A percentile compares a stretch with the other conserved stretches of the same genome.
Evolutionary conservation across 495 filamentous ascomycete species (phyloP).

Genomic region (Glarea lozoyensis): DNA sequence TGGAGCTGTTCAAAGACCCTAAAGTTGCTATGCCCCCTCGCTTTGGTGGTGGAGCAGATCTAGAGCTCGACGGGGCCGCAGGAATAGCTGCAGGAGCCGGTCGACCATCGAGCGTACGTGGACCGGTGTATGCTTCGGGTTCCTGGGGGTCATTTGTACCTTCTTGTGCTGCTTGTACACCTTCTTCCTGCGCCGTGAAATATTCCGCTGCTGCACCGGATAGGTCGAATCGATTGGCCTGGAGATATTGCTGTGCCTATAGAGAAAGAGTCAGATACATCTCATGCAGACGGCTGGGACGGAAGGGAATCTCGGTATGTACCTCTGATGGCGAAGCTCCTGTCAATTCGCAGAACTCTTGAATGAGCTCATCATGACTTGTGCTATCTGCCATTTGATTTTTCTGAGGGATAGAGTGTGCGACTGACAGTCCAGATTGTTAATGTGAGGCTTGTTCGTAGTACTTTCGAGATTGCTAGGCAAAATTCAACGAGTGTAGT

Average conservation of each 20-base stretch:
- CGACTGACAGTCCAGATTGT: too few species aligned
- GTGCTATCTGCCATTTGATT: slow-evolving; percentile 42
- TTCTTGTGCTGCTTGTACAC: slow-evolving; percentile 29
- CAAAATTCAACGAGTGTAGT: too few species aligned
- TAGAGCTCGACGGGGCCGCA: slow-evolving; percentile 22
- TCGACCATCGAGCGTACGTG: slow-evolving; percentile 45
- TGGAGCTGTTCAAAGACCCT: slow-evolving; percentile 37
- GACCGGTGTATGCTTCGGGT: slow-evolving; percentile 39
- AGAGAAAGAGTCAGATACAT: background rate
- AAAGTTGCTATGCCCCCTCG: slow-evolving; percentile 46
- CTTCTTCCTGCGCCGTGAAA: slow-evolving; percentile 61
- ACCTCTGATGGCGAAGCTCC: slow-evolving; percentile 56
- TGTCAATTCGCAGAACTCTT: slow-evolving; percentile 67
- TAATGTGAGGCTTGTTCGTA: too few species aligned
- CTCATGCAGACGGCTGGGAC: background rate
- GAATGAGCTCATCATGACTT: slow-evolving; percentile 60
- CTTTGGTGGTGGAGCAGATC: slow-evolving; percentile 28
- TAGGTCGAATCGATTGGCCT: slow-evolving; percentile 60
- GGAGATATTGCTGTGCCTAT: slow-evolving; percentile 65
- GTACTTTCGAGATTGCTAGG: too few species aligned
- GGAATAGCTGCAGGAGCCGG: slow-evolving; percentile 33
- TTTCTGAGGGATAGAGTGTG: too few species aligned
- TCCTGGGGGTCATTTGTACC: slow-evolving; percentile 23
- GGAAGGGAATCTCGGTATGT: slow-evolving; percentile 20
- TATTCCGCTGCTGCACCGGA: slow-evolving; percentile 57